Conservation (phyloP, 805 yeast genomes). For the Starmerella khaoyaiensis region DNA sequence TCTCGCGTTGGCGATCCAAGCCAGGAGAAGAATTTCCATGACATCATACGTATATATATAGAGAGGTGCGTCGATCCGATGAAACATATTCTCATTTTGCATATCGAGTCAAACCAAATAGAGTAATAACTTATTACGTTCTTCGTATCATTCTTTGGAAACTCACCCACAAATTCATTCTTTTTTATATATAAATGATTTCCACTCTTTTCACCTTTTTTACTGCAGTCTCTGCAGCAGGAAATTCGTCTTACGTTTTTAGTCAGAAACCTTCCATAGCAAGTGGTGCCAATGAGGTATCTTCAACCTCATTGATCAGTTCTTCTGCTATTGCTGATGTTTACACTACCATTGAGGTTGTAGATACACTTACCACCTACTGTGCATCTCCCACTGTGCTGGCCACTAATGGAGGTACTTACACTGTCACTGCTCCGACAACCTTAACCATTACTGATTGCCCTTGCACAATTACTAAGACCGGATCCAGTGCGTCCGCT, state of each 20-base stretch:
- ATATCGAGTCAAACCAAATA: too few relatives aligned
- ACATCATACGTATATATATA: too few relatives aligned
- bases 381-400: conserved; percentile 60
- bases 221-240: conserved; percentile 2
- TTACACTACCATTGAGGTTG: conserved; percentile 14
- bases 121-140: too few relatives aligned
- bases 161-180: too few relatives aligned
- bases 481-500: conserved; percentile 17
- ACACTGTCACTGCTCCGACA: conserved; percentile 54
- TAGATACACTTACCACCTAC: conserved; percentile 49
- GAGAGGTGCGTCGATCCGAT: too few relatives aligned
- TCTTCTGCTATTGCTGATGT: conserved; percentile 2
- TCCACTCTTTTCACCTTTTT: conserved; percentile 4
- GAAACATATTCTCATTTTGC: too few relatives aligned
- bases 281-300: conserved; percentile 24
- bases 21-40: too few relatives aligned
- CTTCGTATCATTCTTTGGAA: too few relatives aligned
- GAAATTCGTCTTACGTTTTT: conserved; percentile 7
- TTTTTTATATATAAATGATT: not conserved
- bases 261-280: conserved; percentile 24
- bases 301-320: conserved; percentile 13
- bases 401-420: conserved; percentile 30
- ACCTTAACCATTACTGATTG: conserved; percentile 77
- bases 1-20: too few relatives aligned
- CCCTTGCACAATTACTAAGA: conserved; percentile 56